Base-by-base conservation (phyloP, 2,329 filamentous ascomycete species). In the Pestalotiopsis sp. region DNA sequence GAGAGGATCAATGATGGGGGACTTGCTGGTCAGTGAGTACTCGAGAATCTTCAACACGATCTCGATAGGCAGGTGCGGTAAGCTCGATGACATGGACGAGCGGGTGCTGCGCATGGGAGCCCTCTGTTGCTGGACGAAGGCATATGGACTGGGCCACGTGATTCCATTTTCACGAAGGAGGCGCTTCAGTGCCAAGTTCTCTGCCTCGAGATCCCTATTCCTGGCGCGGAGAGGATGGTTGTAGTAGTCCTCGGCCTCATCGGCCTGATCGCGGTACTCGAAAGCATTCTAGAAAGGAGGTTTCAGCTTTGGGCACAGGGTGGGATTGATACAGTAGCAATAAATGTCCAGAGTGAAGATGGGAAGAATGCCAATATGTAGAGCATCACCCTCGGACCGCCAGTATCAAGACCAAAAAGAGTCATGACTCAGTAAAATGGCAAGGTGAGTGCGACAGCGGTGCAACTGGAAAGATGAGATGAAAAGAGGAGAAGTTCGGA, bases 1-100 rank as follows among this genome's bases (percentile, higher is more conserved):
- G 57, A 89, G 77, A 2, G 86, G 86, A 68, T 89, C 86, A 62
- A 88, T 78, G 70, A 89, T 86, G 39, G 86, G 82, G 39, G 79
- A 68, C 0, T 79, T 73, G 71, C 83, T 84, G 30, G 81, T 83
- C 74, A 89, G 68, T 35, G 86, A 82, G 71, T 84, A 86, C 56
- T 82, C 81, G 60, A 88, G 78, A 64, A 89, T 84, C 40, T 81
- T 80, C 30, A 88, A 75, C 64, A 86, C 79, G 58, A 88, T 80
- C 74, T 88, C 86, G 35, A 81, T 81, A 0, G 86, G 86, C 11
- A 88, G 78, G 55, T 81, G 78, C 0, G 83, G 85, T 52, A 81
- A 74, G 11, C 66, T 66, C 56, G 65, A 59, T 17, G 60, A 52
- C 17, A 66, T 56, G 11, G 58, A 61, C 7, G 58, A 61, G 52